phyloP scores from a whole-genome alignment of 2,329 filamentous ascomycete genomes.

The Amauroascus verrucosus region DNA sequence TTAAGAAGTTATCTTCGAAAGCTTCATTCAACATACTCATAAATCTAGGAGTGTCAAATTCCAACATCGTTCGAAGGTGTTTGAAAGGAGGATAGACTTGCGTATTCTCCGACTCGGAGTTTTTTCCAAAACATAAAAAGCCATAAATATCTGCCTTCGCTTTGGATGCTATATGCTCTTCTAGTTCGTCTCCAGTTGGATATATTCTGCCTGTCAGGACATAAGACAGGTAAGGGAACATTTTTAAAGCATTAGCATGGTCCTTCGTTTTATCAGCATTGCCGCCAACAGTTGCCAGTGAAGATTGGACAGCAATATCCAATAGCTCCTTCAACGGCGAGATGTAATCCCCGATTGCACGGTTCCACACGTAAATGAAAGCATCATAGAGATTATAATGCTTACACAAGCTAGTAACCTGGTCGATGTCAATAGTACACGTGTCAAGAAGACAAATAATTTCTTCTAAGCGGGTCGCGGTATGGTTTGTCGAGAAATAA shows the following conservation, averaged over 20 bases:
- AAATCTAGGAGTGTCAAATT: slow-evolving; percentile 84
- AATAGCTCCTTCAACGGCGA: slow-evolving; percentile 81
- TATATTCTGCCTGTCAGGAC: slow-evolving; percentile 84
- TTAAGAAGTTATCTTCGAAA: slow-evolving; percentile 89
- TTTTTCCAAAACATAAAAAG: slow-evolving; percentile 74
- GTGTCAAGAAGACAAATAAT: slow-evolving; percentile 91
- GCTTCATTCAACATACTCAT: slow-evolving; percentile 93
- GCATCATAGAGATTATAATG: slow-evolving; percentile 89
- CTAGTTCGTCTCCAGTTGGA: slow-evolving; percentile 67
- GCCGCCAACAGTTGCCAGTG: slow-evolving; percentile 24
- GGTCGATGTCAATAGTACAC: slow-evolving; percentile 81
- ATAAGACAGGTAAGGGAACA: slow-evolving; percentile 92
- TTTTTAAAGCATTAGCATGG: slow-evolving; percentile 63
- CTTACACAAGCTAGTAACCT: slow-evolving; percentile 82
- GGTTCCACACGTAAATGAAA: slow-evolving; percentile 93
- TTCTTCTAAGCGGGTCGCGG: slow-evolving; percentile 74
- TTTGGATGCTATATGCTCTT: slow-evolving; percentile 58
- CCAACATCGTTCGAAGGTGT: slow-evolving; percentile 71
- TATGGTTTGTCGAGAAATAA: slow-evolving; percentile 66
- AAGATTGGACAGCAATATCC: slow-evolving; percentile 28
- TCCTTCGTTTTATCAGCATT: slow-evolving; percentile 46
- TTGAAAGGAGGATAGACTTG: slow-evolving; percentile 64
- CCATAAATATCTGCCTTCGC: slow-evolving; percentile 87
- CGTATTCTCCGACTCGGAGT: slow-evolving; percentile 44
- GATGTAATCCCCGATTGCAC: slow-evolving; percentile 77